Base-by-base conservation (phyloP, 306 rosid genomes). In the Dryas alaskensis region DNA sequence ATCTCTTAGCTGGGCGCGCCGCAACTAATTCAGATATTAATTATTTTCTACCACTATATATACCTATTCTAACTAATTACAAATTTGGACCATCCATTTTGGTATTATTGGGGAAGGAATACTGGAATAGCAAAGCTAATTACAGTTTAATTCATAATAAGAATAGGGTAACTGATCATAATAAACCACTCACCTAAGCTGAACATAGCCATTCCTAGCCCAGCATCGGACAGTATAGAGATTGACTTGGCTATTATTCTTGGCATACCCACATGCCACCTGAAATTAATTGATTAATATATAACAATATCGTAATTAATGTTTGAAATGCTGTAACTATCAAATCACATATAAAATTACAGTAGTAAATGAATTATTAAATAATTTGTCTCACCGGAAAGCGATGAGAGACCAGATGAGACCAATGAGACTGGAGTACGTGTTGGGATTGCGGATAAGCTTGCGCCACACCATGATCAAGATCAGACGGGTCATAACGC, bases 141-240 rank as follows among this genome's bases (percentile, higher is more conserved):
- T 42, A 13, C 37, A 31, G 37, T 31, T 31, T 2, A 57, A n/a
- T 55, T 8, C 11, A 3, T 7, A 44, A 8, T 8, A 45, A 59
- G 7, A 27, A 6, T 27, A 10, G 0, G 44, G 43, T 2, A 40
- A 61, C 37, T 40, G 14, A 59, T 22, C 22, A 46, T 5, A 13
- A 61, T 6, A 61, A 39, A 6, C 1, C 2, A 79, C 90, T 87
- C 79, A 95, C 99, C 99, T 83, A 95, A 90, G 82, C 99, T 95
- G 87, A 95, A 95, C 99, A 95, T 95, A 76, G 99, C 99, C 99
- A 95, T 95, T 74, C 99, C 99, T 4, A 95, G 96, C 27, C 99
- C 99, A 19, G 99, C 98, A 80, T 95, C 98, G 14, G 99, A 95
- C 72, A 95, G 90, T 74, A 95, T 95, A 81, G 99, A 87, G 84